Evolutionary conservation across 192 early-diverging fungal genomes (phyloP).

Genomic region (Borealophlyctis nickersoniae): DNA sequence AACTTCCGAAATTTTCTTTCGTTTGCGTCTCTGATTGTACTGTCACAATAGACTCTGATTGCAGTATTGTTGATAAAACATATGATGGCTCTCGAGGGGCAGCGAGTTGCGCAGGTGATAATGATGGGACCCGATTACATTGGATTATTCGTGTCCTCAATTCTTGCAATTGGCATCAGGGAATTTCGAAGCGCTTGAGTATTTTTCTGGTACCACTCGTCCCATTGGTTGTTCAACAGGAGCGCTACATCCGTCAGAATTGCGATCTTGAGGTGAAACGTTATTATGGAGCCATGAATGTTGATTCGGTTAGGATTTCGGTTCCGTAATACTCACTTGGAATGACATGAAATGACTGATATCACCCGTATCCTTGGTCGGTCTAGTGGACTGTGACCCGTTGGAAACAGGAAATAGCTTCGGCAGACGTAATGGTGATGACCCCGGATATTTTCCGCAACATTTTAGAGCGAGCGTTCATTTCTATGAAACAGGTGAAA

Average conservation of each 20-base stretch:
- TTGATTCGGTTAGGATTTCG: background rate
- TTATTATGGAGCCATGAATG: background rate
- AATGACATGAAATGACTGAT: background rate
- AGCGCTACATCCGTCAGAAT: slow-evolving; percentile 63
- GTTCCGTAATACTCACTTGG: background rate
- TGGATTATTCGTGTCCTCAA: background rate
- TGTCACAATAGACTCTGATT: slow-evolving; percentile 70
- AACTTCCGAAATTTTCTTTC: too few species aligned
- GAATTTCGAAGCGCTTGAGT: slow-evolving; percentile 10
- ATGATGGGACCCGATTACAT: background rate
- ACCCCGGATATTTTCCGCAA: slow-evolving; percentile 83
- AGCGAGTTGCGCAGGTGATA: background rate
- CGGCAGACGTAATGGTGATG: slow-evolving; percentile 75
- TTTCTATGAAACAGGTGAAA: slow-evolving; percentile 55
- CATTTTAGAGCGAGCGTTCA: slow-evolving; percentile 63
- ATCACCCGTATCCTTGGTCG: too few species aligned
- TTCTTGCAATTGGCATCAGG: too few species aligned
- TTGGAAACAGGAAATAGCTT: slow-evolving; percentile 21
- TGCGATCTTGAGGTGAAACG: background rate
- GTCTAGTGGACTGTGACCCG: slow-evolving; percentile 8
- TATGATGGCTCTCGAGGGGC: slow-evolving; percentile 46
- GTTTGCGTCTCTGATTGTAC: too few species aligned
- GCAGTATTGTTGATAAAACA: slow-evolving; percentile 83
- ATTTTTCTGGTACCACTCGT: slow-evolving; percentile 85
- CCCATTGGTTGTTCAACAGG: slow-evolving; percentile 83